Conservation (phyloP, 164 flowering plant species). For the Nymphaea thermarum region DNA sequence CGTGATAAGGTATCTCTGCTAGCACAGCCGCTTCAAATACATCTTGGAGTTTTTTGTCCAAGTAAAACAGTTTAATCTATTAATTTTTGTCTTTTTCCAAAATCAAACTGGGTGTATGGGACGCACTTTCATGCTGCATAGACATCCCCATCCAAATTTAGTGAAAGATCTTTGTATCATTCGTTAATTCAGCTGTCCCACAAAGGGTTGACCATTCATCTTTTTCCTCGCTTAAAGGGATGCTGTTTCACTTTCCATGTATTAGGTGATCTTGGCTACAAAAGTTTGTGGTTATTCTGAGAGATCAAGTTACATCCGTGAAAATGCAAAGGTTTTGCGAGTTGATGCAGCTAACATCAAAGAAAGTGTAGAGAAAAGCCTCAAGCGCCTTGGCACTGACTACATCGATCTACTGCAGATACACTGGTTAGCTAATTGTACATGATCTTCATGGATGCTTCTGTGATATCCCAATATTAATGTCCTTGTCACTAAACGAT, state of each 20-base stretch:
- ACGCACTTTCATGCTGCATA: too few species aligned
- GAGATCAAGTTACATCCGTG: conserved; percentile 52
- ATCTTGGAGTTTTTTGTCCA: too few species aligned
- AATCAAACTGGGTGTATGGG: too few species aligned
- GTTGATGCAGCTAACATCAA: conserved; percentile 88
- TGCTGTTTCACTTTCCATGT: background rate
- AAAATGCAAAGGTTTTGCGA: conserved; percentile 54
- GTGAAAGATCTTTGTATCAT: too few species aligned
- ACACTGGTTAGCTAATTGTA: conserved; percentile 55
- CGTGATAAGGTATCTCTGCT: conserved; percentile 66
- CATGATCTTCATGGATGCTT: background rate
- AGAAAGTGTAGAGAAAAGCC: conserved; percentile 97
- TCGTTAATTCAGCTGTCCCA: too few species aligned
- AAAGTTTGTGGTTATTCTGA: conserved; percentile 88
- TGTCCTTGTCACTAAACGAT: too few species aligned
- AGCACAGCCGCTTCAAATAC: background rate
- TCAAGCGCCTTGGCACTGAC: conserved; percentile 76
- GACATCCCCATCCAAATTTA: too few species aligned
- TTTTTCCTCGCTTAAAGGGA: background rate
- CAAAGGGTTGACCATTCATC: background rate
- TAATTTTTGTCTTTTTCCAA: too few species aligned
- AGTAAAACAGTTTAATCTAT: too few species aligned
- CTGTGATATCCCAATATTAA: background rate
- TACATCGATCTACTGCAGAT: conserved; percentile 94
- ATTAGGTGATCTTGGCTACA: conserved; percentile 79